These are phyloP conservation scores for Collybiopsis luxurians DNA, from an alignment of 768 basidiomycete genomes.

Conservation along the genomic window DNA sequence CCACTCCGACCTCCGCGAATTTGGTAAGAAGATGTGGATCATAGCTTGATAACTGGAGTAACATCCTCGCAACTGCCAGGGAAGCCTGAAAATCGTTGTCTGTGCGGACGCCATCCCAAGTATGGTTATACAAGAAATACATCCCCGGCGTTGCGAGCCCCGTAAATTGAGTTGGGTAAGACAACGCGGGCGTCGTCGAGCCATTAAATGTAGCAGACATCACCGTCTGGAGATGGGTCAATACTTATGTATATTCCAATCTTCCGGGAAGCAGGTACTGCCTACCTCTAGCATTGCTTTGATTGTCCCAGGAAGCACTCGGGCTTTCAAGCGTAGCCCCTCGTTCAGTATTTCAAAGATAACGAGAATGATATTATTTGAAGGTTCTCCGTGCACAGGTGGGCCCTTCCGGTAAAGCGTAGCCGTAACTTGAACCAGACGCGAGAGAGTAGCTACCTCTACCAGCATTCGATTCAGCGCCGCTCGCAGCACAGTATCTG, in stretches of 20 bases:
- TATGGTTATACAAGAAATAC: constrained; percentile 50
- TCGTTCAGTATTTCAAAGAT: constrained; percentile 54
- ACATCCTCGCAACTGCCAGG: constrained; percentile 48
- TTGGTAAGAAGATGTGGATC: constrained; percentile 40
- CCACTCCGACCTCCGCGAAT: constrained; percentile 32
- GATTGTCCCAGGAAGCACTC: constrained; percentile 46
- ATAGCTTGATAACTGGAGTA: constrained; percentile 46
- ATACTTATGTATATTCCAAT: not conserved
- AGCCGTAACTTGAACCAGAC: constrained; percentile 47
- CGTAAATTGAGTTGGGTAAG: constrained; percentile 31
- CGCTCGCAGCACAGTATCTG: constrained; percentile 61
- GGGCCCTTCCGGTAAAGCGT: constrained; percentile 38
- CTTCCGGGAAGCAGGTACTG: not conserved
- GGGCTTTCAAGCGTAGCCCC: constrained; percentile 50
- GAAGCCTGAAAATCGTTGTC: constrained; percentile 54
- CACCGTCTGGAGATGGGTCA: constrained; percentile 20
- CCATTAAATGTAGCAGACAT: constrained; percentile 25
- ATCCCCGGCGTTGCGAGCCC: constrained; percentile 50
- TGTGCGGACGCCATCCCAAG: constrained; percentile 41
- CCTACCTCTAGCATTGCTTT: constrained; percentile 53
- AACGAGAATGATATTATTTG: constrained; percentile 34
- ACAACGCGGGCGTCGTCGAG: constrained; percentile 24
- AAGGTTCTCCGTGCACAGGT: constrained; percentile 18
- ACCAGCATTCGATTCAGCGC: constrained; percentile 49
- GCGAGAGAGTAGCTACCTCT: constrained; percentile 37